Percentiles rank a stretch among this genome's conserved stretches.
Conservation (phyloP, 2,329 filamentous ascomycete species). For the Leptographium procerum region DNA sequence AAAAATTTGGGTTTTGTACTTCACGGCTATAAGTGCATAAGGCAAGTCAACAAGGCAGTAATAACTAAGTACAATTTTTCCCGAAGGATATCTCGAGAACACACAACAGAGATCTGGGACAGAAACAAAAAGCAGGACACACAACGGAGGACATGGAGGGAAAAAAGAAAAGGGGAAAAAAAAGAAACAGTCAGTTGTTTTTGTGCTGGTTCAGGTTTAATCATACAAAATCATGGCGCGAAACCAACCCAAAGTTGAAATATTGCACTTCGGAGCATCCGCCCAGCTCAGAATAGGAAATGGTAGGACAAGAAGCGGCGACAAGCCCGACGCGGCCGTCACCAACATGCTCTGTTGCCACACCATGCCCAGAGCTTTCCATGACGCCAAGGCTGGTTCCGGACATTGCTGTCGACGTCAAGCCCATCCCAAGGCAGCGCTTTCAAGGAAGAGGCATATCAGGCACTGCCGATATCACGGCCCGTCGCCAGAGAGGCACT, state of each 20-base stretch:
- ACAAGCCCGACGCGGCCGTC: too few relatives aligned
- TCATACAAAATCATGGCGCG: neutral
- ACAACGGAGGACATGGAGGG: neutral
- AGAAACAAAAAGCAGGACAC: neutral
- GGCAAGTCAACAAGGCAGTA: neutral
- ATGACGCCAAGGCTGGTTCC: neutral
- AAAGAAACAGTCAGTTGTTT: neutral
- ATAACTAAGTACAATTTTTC: neutral
- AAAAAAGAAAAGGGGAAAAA: neutral
- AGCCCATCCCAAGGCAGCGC: neutral
- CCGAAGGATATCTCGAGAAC: neutral
- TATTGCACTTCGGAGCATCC: neutral
- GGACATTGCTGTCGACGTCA: neutral
- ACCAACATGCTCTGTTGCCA: neutral
- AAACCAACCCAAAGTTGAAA: neutral
- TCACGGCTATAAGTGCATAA: neutral
- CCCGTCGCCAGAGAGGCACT: conserved; percentile 37
- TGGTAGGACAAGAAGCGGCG: neutral
- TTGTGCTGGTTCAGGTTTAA: neutral
- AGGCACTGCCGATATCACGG: conserved; percentile 33
- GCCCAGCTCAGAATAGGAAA: neutral
- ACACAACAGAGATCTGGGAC: neutral
- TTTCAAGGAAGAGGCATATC: neutral
- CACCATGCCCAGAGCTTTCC: neutral
- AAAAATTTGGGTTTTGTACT: neutral